phyloP scores from a whole-genome alignment of 768 basidiomycete species.

The Leccinellum luteum region DNA sequence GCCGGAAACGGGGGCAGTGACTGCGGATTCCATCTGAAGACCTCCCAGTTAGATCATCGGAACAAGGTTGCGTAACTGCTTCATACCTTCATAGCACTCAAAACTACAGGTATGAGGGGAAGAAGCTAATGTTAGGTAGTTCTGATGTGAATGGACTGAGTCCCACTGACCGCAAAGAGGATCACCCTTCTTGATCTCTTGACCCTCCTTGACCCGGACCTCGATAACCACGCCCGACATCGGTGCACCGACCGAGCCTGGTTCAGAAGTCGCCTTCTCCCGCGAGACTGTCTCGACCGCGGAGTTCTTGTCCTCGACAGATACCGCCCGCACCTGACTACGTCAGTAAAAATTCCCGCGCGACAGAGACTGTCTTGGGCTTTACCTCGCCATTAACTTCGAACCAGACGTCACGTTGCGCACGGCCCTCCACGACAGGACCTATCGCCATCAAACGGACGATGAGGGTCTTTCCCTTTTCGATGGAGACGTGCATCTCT shows the following conservation, averaged over 20 bases:
- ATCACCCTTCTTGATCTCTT: conserved; percentile 98
- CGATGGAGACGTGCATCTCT: conserved; percentile 96
- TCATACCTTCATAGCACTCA: conserved; percentile 95
- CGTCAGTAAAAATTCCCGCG: conserved; percentile 16
- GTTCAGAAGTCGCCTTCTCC: conserved; percentile 91
- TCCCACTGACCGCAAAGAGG: conserved; percentile 76
- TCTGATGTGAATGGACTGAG: conserved; percentile 11
- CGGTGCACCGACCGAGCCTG: conserved; percentile 95
- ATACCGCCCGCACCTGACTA: conserved; percentile 82
- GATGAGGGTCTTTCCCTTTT: conserved; percentile 95
- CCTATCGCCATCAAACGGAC: conserved; percentile 95
- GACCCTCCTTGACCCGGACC: conserved; percentile 95
- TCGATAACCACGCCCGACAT: conserved; percentile 99
- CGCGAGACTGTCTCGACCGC: conserved; percentile 93
- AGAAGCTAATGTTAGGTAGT: conserved; percentile 20
- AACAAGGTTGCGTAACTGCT: neutral
- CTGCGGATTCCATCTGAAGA: conserved; percentile 92
- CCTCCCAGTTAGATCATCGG: conserved; percentile 15
- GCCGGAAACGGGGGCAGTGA: conserved; percentile 95
- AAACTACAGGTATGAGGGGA: conserved; percentile 45
- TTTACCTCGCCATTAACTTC: conserved; percentile 94
- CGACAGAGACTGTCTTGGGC: conserved; percentile 5
- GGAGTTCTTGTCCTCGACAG: conserved; percentile 95
- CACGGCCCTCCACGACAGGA: conserved; percentile 86
- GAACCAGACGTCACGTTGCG: conserved; percentile 96